phyloP scores from a whole-genome alignment of 129 eudicot genomes.

The Escallonia rubra region DNA sequence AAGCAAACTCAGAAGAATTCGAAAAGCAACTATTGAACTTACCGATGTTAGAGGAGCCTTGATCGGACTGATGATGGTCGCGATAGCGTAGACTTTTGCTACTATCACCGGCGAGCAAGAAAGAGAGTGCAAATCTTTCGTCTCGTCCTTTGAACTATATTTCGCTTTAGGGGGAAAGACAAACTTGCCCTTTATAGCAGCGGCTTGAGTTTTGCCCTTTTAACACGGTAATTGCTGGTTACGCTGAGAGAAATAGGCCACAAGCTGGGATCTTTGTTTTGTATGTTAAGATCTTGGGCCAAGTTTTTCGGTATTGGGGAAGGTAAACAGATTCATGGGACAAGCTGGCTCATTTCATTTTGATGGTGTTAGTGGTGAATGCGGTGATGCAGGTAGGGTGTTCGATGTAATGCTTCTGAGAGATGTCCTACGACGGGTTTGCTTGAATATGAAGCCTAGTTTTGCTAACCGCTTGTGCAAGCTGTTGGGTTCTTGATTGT shows the following conservation, averaged over 20 bases:
- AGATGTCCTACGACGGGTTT: slow-evolving; percentile 20
- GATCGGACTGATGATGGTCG: too few species aligned
- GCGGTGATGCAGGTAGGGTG: slow-evolving; percentile 15
- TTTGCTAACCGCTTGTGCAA: slow-evolving; percentile 13
- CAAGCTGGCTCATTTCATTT: slow-evolving; percentile 15
- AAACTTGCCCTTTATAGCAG: too few species aligned
- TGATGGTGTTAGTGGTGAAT: slow-evolving; percentile 7
- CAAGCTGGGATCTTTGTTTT: slow-evolving; percentile 9
- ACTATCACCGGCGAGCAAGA: too few species aligned
- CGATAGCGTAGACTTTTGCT: too few species aligned
- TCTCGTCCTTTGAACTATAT: too few species aligned
- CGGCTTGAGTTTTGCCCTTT: not conserved
- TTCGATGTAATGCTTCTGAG: slow-evolving; percentile 30
- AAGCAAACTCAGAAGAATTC: too few species aligned
- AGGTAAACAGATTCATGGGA: slow-evolving; percentile 23
- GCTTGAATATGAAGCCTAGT: not conserved
- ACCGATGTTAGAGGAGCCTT: too few species aligned
- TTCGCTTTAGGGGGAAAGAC: too few species aligned
- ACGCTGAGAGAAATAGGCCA: slow-evolving; percentile 5
- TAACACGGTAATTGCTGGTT: slow-evolving; percentile 11
- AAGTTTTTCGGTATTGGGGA: slow-evolving; percentile 14
- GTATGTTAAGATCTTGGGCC: slow-evolving; percentile 11
- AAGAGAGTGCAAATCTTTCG: too few species aligned
- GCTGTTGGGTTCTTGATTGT: slow-evolving; percentile 7
- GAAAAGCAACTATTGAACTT: too few species aligned